Evolutionary conservation across 768 basidiomycete species (phyloP).

Genomic region (Leucocoprinus leucothites): DNA sequence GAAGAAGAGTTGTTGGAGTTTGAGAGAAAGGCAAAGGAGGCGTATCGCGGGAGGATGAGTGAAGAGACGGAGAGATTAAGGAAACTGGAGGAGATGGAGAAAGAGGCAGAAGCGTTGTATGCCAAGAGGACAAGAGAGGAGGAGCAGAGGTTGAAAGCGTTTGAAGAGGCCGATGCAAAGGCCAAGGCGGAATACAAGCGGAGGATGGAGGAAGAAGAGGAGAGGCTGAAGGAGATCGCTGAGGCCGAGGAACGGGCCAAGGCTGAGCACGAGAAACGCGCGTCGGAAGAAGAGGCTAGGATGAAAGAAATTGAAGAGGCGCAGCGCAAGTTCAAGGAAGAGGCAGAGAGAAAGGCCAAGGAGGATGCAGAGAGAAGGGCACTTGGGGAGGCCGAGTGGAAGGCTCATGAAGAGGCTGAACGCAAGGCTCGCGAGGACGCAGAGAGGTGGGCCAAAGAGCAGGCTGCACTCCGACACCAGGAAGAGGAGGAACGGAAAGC

Average conservation of each 20-base stretch:
- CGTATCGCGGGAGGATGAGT: background rate
- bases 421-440: background rate
- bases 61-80: slow-evolving; percentile 1
- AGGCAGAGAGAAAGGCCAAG: background rate
- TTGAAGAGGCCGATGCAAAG: background rate
- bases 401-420: slow-evolving; percentile 2
- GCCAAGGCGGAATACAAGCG: background rate
- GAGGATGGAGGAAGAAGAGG: slow-evolving; percentile 3
- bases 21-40: slow-evolving; percentile 3
- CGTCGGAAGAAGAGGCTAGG: background rate
- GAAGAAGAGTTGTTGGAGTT: slow-evolving; percentile 4
- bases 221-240: background rate
- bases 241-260: slow-evolving; percentile 1
- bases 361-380: background rate
- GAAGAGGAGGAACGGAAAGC: background rate
- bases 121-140: background rate
- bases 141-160: slow-evolving; percentile 3
- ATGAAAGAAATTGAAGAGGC: background rate
- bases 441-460: background rate
- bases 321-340: background rate
- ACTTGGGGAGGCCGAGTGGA: too few species aligned
- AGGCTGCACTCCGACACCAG: too few species aligned
- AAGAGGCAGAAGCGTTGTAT: background rate
- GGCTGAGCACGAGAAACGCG: background rate
- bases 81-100: background rate